Conservation (phyloP, 345 rosid species). For the Crucihimalaya himalaica region DNA sequence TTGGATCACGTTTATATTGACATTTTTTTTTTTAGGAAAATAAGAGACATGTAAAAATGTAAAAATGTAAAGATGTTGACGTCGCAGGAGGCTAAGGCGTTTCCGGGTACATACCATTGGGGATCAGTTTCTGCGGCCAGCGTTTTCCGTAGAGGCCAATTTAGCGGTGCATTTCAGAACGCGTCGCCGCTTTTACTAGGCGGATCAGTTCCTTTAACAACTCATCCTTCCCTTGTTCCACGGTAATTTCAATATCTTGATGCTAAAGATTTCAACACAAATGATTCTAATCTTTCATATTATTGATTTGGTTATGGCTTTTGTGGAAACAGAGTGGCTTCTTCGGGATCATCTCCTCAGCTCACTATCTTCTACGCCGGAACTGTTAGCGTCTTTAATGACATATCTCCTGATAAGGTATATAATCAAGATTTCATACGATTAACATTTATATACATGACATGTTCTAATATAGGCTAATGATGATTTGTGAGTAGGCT, state of each 20-base stretch:
- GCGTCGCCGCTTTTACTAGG: slow-evolving; percentile 33
- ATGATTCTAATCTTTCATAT: neutral
- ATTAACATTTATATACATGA: neutral
- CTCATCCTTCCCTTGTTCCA: slow-evolving; percentile 20
- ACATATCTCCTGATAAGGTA: slow-evolving; percentile 81
- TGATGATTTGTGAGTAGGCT: slow-evolving; percentile 52
- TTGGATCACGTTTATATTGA: neutral
- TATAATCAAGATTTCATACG: slow-evolving; percentile 8
- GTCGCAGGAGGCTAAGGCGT: slow-evolving; percentile 26
- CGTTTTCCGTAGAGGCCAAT: slow-evolving; percentile 14
- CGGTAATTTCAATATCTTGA: neutral
- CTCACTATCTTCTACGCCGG: slow-evolving; percentile 87
- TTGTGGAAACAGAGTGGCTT: slow-evolving; percentile 45
- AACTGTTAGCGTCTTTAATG: slow-evolving; percentile 65
- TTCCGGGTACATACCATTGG: slow-evolving; percentile 17
- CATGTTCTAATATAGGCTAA: neutral
- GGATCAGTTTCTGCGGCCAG: slow-evolving; percentile 28
- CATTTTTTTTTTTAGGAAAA: neutral
- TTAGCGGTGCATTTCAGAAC: slow-evolving; percentile 31
- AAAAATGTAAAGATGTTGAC: slow-evolving; percentile 14
- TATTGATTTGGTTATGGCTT: neutral
- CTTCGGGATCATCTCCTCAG: slow-evolving; percentile 50
- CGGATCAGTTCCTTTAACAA: slow-evolving; percentile 34
- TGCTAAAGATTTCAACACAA: neutral
- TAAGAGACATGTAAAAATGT: neutral